phyloP scores from a whole-genome alignment of 2,329 filamentous ascomycete genomes.

The Ophiosphaerella korrae region DNA sequence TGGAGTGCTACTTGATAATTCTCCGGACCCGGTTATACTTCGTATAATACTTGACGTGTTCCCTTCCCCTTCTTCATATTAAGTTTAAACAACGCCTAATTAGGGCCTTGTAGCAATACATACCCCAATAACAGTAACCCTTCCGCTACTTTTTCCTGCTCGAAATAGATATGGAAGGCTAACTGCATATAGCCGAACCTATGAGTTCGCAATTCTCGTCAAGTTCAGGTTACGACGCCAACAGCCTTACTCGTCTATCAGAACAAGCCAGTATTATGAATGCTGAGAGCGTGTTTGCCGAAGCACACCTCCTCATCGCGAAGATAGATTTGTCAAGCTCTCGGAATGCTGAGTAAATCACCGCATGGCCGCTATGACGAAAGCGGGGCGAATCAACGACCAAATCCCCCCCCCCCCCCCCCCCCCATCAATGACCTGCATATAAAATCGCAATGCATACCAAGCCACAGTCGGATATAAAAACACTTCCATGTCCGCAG shows the following conservation, averaged over 20 bases:
- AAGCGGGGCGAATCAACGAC: constrained; percentile 12
- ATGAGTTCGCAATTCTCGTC: too few relatives aligned
- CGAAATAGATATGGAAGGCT: too few relatives aligned
- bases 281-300: not conserved
- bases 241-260: not conserved
- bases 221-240: not conserved
- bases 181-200: too few relatives aligned
- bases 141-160: too few relatives aligned
- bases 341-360: constrained; percentile 36
- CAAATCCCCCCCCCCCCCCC: constrained; percentile 1
- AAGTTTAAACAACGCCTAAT: too few relatives aligned
- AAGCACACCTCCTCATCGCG: constrained; percentile 6
- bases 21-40: too few relatives aligned
- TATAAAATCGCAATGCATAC: constrained; percentile 14
- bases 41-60: too few relatives aligned
- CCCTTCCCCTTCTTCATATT: too few relatives aligned
- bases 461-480: not conserved
- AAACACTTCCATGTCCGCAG: constrained; percentile 20
- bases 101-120: too few relatives aligned
- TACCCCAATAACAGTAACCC: too few relatives aligned
- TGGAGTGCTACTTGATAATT: too few relatives aligned
- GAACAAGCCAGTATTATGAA: not conserved
- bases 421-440: constrained; percentile 27
- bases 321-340: constrained; percentile 30
- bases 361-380: constrained; percentile 24